Evolutionary conservation across 148 eudicot genomes (phyloP).

Genomic region (Pouteria glomerata): DNA sequence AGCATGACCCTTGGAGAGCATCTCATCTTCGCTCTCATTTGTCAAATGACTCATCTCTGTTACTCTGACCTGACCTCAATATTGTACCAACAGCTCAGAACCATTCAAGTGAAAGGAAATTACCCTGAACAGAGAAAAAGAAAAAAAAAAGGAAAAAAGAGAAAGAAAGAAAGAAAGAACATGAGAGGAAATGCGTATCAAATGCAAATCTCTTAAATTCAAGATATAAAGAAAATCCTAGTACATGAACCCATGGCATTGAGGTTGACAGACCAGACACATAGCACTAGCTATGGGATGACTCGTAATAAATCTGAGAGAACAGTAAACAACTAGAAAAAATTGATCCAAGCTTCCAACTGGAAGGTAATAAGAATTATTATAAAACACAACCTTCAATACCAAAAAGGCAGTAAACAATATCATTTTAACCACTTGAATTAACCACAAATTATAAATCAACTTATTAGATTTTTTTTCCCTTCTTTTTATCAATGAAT

Average conservation of each 20-base stretch:
- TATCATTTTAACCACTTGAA: neutral
- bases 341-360: neutral
- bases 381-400: neutral
- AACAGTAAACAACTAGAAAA: neutral
- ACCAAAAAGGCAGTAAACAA: neutral
- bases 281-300: neutral
- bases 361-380: neutral
- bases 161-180: no score
- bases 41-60: conserved; percentile 43
- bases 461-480: no score
- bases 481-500: no score
- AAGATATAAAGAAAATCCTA: neutral
- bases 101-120: neutral
- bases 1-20: conserved; percentile 33
- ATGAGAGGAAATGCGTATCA: neutral
- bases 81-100: conserved; percentile 11
- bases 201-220: neutral
- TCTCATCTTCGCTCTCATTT: conserved; percentile 57
- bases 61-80: conserved; percentile 13
- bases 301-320: neutral
- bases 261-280: neutral
- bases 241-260: neutral
- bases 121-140: conserved; percentile 2
- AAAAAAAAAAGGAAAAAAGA: neutral
- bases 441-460: neutral